A percentile compares a stretch with the other conserved stretches of the same genome.
phyloP scores from a whole-genome alignment of 148 eudicot genomes.

The Rhododendron henanense region DNA sequence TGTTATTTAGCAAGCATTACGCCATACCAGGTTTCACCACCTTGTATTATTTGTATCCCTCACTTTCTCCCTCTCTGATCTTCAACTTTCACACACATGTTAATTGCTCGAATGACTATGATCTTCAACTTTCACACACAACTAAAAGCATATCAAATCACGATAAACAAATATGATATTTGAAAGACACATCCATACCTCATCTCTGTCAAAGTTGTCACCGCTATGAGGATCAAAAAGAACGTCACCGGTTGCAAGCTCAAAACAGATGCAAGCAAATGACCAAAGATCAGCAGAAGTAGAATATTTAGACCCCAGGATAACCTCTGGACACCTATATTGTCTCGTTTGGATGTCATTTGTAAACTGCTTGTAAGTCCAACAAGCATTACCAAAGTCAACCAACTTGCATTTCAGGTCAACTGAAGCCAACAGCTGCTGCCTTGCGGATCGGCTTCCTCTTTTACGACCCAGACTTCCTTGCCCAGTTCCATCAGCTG shows the following conservation, averaged over 20 bases:
- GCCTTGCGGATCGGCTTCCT: conserved; percentile 22
- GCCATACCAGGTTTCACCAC: no score
- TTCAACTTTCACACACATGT: no score
- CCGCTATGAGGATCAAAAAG: conserved; percentile 61
- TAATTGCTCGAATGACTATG: no score
- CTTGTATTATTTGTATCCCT: no score
- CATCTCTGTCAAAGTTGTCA: conserved; percentile 57
- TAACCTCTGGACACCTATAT: conserved; percentile 58
- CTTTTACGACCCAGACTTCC: conserved; percentile 19
- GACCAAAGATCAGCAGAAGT: conserved; percentile 63
- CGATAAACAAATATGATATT: neutral
- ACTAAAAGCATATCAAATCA: neutral
- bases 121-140: no score
- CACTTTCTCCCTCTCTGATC: no score
- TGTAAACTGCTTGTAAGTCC: conserved; percentile 62
- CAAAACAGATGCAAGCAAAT: conserved; percentile 68
- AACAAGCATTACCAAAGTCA: conserved; percentile 64
- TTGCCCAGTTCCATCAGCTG: conserved; percentile 31
- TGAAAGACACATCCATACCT: conserved; percentile 34
- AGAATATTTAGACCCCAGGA: conserved; percentile 59
- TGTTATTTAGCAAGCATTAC: neutral
- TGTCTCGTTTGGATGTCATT: conserved; percentile 61
- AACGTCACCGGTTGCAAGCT: conserved; percentile 66
- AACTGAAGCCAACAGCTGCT: neutral
- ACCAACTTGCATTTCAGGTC: conserved; percentile 54